Evolutionary conservation across 257 asterid genomes (phyloP), one percentile per base, ranked within the genome.

Genomic region (Plantago elongata): DNA sequence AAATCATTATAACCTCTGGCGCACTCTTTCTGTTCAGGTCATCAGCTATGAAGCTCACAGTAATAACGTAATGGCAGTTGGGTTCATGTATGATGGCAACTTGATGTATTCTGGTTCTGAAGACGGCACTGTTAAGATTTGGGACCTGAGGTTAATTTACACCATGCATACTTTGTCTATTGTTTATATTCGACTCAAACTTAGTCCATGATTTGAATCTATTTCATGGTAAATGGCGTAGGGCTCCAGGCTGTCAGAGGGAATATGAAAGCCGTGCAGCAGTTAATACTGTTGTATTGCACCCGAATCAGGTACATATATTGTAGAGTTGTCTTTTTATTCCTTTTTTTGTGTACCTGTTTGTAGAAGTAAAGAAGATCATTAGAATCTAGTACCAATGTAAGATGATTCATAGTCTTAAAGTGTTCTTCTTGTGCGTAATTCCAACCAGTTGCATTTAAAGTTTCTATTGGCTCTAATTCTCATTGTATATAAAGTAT

Each of bases 81-180:
- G 98, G 57, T 92, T 92, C 77, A 95, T 83, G 71, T 85, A 97
- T 71, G 98, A 92, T 72, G 97, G 97, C 55, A 87, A 89, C 62
- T 92, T 97, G 97, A 92, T 92, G 98, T 92, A 88, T 72, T 92
- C 97, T 6, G 98, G 98, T 66, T 92, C 98, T 61, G 98, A 92
- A 81, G 98, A 92, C 75, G 98, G 98, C 70, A 92, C 98, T 18
- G 97, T 92, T 16, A 92, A 92, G 78, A 85, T 92, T 65, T 92
- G 98, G 98, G 98, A 92, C 62, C 71, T 92, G 77, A 83, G 98
- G 97, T 89, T 61, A 54, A 9, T 14, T 45, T 30, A 14, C 44
- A 40, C 6, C 7, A 16, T 16, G 15, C 22, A 3, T 49, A 61
- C 45, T 44, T 51, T 34, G 14, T 55, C 34, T 49, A 27, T 29